phyloP scores from a whole-genome alignment of 1,284 basidiomycete species.

The Tranzscheliella williamsii region DNA sequence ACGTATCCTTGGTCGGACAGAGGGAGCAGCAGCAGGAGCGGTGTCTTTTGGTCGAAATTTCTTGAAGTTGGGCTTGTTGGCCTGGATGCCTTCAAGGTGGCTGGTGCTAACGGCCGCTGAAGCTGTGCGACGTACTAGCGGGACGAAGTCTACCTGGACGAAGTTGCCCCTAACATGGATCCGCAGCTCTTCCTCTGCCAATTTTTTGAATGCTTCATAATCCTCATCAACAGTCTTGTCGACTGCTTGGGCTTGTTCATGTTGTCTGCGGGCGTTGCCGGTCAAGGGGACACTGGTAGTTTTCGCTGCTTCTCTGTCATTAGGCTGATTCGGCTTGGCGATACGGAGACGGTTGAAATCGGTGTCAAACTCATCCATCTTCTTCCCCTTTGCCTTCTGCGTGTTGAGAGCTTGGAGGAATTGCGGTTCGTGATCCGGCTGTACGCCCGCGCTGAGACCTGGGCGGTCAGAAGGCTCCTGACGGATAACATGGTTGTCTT shows the following conservation, averaged over 20 bases:
- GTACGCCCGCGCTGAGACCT: conserved; percentile 12
- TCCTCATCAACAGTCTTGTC: conserved; percentile 24
- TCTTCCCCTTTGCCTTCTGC: conserved; percentile 29
- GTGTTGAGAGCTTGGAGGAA: conserved; percentile 48
- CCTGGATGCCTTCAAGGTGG: no score
- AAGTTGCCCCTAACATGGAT: conserved; percentile 49
- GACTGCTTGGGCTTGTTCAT: neutral
- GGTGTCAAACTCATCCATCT: conserved; percentile 46
- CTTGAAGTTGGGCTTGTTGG: conserved; percentile 34
- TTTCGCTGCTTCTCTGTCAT: neutral
- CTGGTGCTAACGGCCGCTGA: neutral
- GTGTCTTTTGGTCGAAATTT: conserved; percentile 25
- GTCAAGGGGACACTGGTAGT: neutral
- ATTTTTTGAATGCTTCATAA: conserved; percentile 38
- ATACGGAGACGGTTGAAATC: conserved; percentile 49
- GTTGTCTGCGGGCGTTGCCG: neutral
- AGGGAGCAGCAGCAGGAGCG: no score
- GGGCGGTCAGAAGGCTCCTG: neutral
- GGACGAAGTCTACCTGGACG: conserved; percentile 55
- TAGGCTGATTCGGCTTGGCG: conserved; percentile 15
- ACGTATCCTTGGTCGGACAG: neutral
- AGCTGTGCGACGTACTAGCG: conserved; percentile 16
- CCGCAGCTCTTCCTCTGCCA: conserved; percentile 41
- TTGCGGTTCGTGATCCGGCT: conserved; percentile 34
- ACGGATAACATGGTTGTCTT: conserved; percentile 14